Evolutionary conservation across 179 eudicot genomes (phyloP).

Genomic region (Spergularia azorica): DNA sequence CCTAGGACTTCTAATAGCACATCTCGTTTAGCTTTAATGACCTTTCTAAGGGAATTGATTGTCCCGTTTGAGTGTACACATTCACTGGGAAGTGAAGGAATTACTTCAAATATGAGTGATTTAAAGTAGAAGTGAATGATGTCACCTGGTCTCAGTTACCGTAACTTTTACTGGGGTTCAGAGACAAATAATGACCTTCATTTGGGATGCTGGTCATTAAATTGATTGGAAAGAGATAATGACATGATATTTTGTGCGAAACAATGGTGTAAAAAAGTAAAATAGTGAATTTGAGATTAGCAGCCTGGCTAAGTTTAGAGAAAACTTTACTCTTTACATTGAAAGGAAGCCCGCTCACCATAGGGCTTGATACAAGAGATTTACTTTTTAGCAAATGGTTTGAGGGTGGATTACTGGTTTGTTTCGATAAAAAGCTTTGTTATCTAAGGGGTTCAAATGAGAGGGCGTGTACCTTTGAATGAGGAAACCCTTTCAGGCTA

Average conservation of each 20-base stretch:
- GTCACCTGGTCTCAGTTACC: not conserved
- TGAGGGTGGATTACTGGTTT: not conserved
- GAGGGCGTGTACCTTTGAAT: not conserved
- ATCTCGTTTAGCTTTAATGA: too few species aligned
- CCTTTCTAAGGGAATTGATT: too few species aligned
- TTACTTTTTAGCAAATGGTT: not conserved
- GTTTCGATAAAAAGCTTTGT: not conserved
- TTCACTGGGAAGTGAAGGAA: too few species aligned
- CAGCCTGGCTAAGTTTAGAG: not conserved
- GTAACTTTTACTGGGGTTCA: not conserved
- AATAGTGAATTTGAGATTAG: slow-evolving; percentile 1
- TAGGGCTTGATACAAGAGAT: not conserved
- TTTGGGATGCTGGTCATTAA: not conserved
- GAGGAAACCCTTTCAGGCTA: not conserved
- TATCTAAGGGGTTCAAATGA: not conserved
- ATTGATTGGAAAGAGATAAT: not conserved
- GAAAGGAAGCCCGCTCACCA: not conserved
- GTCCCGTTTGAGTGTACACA: too few species aligned
- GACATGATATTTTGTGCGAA: not conserved
- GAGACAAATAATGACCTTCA: not conserved
- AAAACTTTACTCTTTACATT: not conserved
- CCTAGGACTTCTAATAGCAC: not conserved
- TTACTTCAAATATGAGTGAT: too few species aligned
- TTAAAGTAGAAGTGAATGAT: not conserved
- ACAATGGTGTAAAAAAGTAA: not conserved